Conservation (phyloP, 768 basidiomycete genomes). For the Boletellus ananas region DNA sequence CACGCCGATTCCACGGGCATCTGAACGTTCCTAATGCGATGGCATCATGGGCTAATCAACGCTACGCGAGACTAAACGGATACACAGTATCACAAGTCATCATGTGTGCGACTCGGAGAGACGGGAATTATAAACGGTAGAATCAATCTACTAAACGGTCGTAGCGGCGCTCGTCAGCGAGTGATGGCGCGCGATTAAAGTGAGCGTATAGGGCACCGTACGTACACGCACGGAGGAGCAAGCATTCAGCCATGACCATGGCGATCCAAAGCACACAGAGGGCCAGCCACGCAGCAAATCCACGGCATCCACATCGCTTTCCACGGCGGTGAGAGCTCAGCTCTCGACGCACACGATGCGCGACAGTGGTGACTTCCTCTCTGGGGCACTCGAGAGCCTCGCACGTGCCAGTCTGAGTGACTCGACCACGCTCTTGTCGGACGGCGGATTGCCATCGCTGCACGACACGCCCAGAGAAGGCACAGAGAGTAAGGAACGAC, state of each 20-base stretch:
- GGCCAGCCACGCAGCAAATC: neutral
- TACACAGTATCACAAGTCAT: slow-evolving; percentile 29
- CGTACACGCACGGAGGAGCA: neutral
- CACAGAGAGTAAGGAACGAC: slow-evolving; percentile 6
- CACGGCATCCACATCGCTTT: neutral
- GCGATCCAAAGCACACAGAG: neutral
- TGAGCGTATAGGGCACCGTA: neutral
- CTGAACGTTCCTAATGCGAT: too few relatives aligned
- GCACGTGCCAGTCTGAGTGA: neutral
- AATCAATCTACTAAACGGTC: slow-evolving; percentile 24
- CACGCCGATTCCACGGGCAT: too few relatives aligned
- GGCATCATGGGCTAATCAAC: neutral
- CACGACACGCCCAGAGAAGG: slow-evolving; percentile 3
- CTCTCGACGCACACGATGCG: slow-evolving; percentile 15
- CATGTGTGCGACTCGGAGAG: neutral
- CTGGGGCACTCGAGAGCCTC: slow-evolving; percentile 14
- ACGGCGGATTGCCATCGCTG: neutral
- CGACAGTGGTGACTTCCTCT: slow-evolving; percentile 27
- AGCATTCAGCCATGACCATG: neutral
- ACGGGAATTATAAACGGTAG: slow-evolving; percentile 17
- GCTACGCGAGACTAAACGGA: slow-evolving; percentile 10
- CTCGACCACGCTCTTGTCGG: neutral
- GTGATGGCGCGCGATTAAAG: slow-evolving; percentile 5
- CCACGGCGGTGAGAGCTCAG: slow-evolving; percentile 14
- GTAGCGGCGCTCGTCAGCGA: slow-evolving; percentile 1